Evolutionary conservation across 208 protist genomes (phyloP).

Genomic region (Leishmania martiniquensis): DNA sequence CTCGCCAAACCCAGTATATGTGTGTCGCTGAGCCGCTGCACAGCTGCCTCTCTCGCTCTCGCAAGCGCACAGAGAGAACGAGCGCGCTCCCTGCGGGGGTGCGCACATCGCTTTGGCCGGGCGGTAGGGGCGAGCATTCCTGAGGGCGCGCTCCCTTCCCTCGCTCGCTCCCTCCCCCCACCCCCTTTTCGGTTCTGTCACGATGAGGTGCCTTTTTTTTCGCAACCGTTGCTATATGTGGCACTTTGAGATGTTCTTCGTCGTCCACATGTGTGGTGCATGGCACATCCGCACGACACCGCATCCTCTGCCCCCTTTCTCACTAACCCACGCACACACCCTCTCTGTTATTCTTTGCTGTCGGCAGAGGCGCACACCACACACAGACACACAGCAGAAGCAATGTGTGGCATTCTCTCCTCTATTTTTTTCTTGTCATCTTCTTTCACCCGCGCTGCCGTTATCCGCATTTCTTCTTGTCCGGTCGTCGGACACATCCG

Average conservation of each 20-base stretch:
- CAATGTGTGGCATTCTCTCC: not conserved
- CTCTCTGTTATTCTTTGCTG: not conserved
- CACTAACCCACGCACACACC: too few relatives aligned
- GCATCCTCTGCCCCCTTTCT: not conserved
- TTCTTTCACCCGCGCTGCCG: not conserved
- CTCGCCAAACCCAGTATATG: too few relatives aligned
- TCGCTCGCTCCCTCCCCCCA: not conserved
- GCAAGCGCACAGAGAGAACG: not conserved
- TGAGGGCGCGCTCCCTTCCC: too few relatives aligned
- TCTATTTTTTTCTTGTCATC: not conserved
- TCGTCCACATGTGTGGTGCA: not conserved
- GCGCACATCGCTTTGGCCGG: too few relatives aligned
- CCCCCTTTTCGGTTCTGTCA: too few relatives aligned
- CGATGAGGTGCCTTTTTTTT: too few relatives aligned
- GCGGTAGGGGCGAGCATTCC: too few relatives aligned
- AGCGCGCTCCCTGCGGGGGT: not conserved
- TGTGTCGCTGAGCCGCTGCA: slow-evolving; percentile 6
- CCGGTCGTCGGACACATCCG: too few relatives aligned
- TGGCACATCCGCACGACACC: not conserved
- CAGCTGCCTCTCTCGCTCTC: not conserved
- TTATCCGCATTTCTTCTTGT: not conserved
- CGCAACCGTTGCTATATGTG: slow-evolving; percentile 3
- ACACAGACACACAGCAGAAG: not conserved
- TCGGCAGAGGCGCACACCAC: not conserved
- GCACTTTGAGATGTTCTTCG: not conserved